phyloP scores from a whole-genome alignment of 768 basidiomycete species.

The Mycena amicta region DNA sequence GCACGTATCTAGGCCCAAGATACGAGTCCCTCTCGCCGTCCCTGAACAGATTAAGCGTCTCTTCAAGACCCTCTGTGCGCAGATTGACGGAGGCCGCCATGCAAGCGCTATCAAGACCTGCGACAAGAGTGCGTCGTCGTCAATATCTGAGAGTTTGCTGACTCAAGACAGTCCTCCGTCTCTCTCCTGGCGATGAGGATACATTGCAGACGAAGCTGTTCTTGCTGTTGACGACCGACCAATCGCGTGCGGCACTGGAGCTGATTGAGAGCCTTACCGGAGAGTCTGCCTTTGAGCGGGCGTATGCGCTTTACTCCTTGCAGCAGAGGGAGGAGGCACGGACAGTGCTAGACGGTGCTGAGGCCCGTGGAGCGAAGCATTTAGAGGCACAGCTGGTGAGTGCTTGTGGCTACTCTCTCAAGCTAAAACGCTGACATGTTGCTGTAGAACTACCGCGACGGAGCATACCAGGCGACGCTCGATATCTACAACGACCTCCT shows the following conservation, averaged over 20 bases:
- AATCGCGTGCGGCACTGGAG: slow-evolving; percentile 68
- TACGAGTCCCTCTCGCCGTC: slow-evolving; percentile 26
- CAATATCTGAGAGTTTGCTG: slow-evolving; percentile 3
- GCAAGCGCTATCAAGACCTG: slow-evolving; percentile 87
- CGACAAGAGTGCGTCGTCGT: slow-evolving; percentile 70
- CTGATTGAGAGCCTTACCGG: slow-evolving; percentile 47
- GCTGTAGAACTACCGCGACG: slow-evolving; percentile 83
- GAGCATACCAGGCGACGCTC: slow-evolving; percentile 71
- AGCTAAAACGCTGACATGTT: too few species aligned
- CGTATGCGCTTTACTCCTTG: slow-evolving; percentile 86
- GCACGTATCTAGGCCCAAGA: slow-evolving; percentile 15
- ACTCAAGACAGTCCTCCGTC: slow-evolving; percentile 59
- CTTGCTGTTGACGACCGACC: slow-evolving; percentile 84
- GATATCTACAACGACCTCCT: slow-evolving; percentile 82
- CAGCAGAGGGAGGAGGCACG: slow-evolving; percentile 73
- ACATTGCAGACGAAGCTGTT: slow-evolving; percentile 86
- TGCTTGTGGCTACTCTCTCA: too few species aligned
- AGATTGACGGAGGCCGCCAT: slow-evolving; percentile 89
- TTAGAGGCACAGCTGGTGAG: slow-evolving; percentile 88
- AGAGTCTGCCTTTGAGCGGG: slow-evolving; percentile 61
- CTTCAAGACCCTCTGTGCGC: slow-evolving; percentile 80
- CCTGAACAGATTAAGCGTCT: slow-evolving; percentile 54
- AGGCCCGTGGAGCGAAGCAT: slow-evolving; percentile 69
- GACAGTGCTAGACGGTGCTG: slow-evolving; percentile 50
- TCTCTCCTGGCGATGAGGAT: slow-evolving; percentile 69